These are phyloP conservation scores for Gossypium gossypioides DNA, from an alignment of 441 rosid genomes.

Conservation along the genomic window DNA sequence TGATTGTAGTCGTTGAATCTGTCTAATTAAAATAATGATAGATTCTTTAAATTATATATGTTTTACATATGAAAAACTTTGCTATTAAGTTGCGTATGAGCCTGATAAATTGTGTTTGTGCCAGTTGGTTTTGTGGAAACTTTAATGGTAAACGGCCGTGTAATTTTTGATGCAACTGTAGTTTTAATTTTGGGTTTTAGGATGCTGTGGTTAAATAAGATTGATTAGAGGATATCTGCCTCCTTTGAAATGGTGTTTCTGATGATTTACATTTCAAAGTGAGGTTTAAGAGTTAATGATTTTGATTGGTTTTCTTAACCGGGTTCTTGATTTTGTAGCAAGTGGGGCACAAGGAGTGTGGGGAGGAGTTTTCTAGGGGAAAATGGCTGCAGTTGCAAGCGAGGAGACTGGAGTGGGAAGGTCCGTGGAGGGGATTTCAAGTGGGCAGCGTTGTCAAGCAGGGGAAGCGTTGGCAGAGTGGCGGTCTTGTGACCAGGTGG, in stretches of 20 bases:
- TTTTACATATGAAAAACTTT: neutral
- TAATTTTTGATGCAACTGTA: neutral
- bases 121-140: neutral
- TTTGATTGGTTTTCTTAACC: conserved; percentile 3
- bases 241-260: neutral
- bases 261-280: neutral
- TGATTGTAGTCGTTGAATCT: neutral
- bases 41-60: neutral
- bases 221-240: no score
- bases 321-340: conserved; percentile 18
- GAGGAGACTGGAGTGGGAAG: conserved; percentile 70
- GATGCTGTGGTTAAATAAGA: neutral
- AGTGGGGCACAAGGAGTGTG: conserved; percentile 28
- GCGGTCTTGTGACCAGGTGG: conserved; percentile 84
- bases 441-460: conserved; percentile 48
- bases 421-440: conserved; percentile 53
- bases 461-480: conserved; percentile 78
- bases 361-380: conserved; percentile 31
- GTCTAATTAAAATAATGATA: neutral
- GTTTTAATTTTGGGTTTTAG: neutral
- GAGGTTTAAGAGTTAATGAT: conserved; percentile 9
- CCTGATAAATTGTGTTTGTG: neutral
- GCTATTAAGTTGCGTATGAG: neutral
- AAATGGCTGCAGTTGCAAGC: conserved; percentile 55
- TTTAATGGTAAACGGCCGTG: neutral